Evolutionary conservation across 352 stramenopile genomes (phyloP), one percentile per base, ranked within the genome.

Genomic region (Globisporangium polare): DNA sequence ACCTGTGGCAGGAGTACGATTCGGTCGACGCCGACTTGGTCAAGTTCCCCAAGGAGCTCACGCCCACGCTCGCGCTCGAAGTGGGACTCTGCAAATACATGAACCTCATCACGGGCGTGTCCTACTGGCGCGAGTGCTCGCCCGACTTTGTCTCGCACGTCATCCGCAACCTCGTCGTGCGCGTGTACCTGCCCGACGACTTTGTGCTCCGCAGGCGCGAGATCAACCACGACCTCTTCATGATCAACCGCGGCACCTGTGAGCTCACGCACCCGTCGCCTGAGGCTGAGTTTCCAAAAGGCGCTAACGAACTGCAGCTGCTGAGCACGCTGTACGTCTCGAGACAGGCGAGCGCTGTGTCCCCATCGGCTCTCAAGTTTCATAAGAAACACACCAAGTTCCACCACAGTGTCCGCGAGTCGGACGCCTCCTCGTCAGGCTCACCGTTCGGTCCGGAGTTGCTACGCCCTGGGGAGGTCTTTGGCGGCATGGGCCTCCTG

Each of bases 401-500:
- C 13, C 46, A 37, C 46, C 46, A 35, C 46, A 53, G 46, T 8
- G 9, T 46, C 15, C 31, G 5, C 7, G 12, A 56, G 29, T 9
- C n/a, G 10, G 33, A 20, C 18, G 29, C 10, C 24, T 24, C 24
- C 2, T 22, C 29, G 50, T 3, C 31, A 18, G 22, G 0, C 12
- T 27, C 15, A 27, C n/a, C 31, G 29, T 57, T 20, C 51, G 46
- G 35, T 12, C 31, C 51, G 8, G n/a, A 57, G 18, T 2, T 57
- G 33, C 63, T 74, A 12, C 66, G 60, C 5, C 62, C 62, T 3
- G 75, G 75, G 2, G 64, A 82, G 20, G 74, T 72, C 15, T 81
- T 86, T 42, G 78, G 75, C 15, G 75, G 83, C 49, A 78, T 85
- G 49, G 69, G 67, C 5, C 66, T 88, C 46, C 45, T 88, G 2